Evolutionary conservation across 129 eudicot species (phyloP).

Genomic region (Escallonia herrerae): DNA sequence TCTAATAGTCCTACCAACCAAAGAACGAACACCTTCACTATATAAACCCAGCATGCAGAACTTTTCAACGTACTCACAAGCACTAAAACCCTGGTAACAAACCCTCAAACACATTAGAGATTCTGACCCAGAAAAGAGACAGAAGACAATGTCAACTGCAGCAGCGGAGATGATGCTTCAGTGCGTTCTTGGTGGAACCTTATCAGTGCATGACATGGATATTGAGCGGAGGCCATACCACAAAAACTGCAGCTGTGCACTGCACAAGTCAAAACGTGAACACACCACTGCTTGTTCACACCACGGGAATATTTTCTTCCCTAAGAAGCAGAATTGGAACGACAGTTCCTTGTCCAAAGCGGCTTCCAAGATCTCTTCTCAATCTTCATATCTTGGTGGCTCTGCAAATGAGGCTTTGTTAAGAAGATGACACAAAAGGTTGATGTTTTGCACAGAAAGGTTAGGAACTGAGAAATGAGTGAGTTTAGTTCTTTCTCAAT

Average conservation of each 20-base stretch:
- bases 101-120: too few species aligned
- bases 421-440: too few species aligned
- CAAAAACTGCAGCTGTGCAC: slow-evolving; percentile 11
- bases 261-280: not conserved
- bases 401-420: not conserved
- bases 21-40: too few species aligned
- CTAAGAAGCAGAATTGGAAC: slow-evolving; percentile 9
- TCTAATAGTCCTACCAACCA: too few species aligned
- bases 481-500: slow-evolving; percentile 5
- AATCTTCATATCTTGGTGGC: not conserved
- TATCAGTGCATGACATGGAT: not conserved
- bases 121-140: too few species aligned
- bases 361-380: too few species aligned
- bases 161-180: not conserved
- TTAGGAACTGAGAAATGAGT: too few species aligned
- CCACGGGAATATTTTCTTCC: not conserved
- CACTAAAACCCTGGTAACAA: too few species aligned
- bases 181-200: slow-evolving; percentile 3
- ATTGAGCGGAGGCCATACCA: slow-evolving; percentile 6
- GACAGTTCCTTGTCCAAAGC: not conserved
- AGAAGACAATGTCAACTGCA: too few species aligned
- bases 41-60: too few species aligned
- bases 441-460: too few species aligned
- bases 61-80: too few species aligned
- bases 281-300: not conserved